A percentile compares a stretch with the other conserved stretches of the same genome.
Evolutionary conservation across 371 early-diverging fungal species (phyloP).

Genomic region (Mortierella sp.): DNA sequence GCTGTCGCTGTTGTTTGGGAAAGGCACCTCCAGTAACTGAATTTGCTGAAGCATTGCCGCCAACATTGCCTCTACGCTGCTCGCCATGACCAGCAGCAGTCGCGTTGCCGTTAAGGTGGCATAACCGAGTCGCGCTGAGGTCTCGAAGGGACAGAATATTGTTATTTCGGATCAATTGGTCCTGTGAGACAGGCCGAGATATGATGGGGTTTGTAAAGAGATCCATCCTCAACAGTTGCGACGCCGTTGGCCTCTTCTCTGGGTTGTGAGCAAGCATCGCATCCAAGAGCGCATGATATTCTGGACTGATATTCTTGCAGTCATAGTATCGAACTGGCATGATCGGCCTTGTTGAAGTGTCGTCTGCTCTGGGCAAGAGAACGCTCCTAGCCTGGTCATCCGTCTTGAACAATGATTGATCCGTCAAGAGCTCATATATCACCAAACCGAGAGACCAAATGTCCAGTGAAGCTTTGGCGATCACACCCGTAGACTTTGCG

Average conservation of each 20-base stretch:
- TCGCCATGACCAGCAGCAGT: not conserved
- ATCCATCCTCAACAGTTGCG: slow-evolving; percentile 34
- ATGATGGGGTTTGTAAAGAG: slow-evolving; percentile 31
- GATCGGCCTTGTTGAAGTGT: not conserved
- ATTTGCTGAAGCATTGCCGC: slow-evolving; percentile 12
- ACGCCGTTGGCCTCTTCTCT: slow-evolving; percentile 20
- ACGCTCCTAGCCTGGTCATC: slow-evolving; percentile 37
- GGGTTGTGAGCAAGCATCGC: slow-evolving; percentile 38
- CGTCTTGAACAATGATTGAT: slow-evolving; percentile 35
- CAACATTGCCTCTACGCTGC: not conserved
- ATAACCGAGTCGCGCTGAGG: slow-evolving; percentile 29
- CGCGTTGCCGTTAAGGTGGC: slow-evolving; percentile 10
- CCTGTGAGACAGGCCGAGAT: slow-evolving; percentile 5
- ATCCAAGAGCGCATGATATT: slow-evolving; percentile 35
- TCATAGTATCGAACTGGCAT: slow-evolving; percentile 34
- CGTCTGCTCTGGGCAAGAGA: slow-evolving; percentile 2
- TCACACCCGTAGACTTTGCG: slow-evolving; percentile 5
- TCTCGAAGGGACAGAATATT: slow-evolving; percentile 34
- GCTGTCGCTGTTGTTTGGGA: slow-evolving; percentile 4
- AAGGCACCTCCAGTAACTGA: not conserved
- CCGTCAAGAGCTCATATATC: slow-evolving; percentile 44
- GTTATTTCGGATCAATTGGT: slow-evolving; percentile 36
- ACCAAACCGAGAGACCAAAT: slow-evolving; percentile 48
- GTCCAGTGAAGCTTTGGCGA: slow-evolving; percentile 25
- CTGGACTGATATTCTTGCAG: slow-evolving; percentile 11